Conservation (phyloP, 805 yeast species). For the Pichia insulana region DNA sequence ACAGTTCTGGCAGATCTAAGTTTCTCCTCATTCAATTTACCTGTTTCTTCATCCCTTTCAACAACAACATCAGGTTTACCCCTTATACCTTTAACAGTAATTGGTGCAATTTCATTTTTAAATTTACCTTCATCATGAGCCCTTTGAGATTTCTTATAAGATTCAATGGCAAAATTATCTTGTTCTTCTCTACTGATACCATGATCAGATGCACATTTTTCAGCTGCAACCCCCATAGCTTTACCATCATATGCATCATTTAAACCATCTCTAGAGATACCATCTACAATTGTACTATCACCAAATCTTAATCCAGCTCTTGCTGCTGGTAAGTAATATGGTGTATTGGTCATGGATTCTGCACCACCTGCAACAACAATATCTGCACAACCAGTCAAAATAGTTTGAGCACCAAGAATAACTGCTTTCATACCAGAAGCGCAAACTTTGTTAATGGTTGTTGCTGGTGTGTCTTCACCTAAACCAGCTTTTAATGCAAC, state of each 20-base stretch:
- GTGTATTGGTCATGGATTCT: slow-evolving; percentile 94
- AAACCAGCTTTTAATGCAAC: slow-evolving; percentile 89
- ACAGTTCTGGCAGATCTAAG: slow-evolving; percentile 84
- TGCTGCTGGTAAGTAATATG: slow-evolving; percentile 81
- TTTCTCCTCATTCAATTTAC: slow-evolving; percentile 68
- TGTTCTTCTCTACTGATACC: slow-evolving; percentile 73
- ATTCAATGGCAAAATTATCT: slow-evolving; percentile 77
- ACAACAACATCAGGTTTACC: slow-evolving; percentile 79
- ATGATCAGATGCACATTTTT: slow-evolving; percentile 87
- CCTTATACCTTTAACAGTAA: slow-evolving; percentile 82
- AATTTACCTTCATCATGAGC: slow-evolving; percentile 82
- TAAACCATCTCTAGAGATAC: slow-evolving; percentile 86
- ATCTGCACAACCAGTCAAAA: slow-evolving; percentile 81
- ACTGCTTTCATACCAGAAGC: slow-evolving; percentile 93
- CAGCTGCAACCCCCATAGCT: slow-evolving; percentile 97
- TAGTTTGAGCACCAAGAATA: slow-evolving; percentile 84
- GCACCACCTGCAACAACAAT: slow-evolving; percentile 96
- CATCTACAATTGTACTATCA: slow-evolving; percentile 71
- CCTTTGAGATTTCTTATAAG: slow-evolving; percentile 77
- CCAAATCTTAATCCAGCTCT: slow-evolving; percentile 91
- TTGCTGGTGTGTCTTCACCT: slow-evolving; percentile 69
- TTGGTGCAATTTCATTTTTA: slow-evolving; percentile 71
- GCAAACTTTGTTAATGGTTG: slow-evolving; percentile 94
- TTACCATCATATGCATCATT: slow-evolving; percentile 80
- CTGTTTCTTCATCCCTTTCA: slow-evolving; percentile 73